Conservation (phyloP, 1,284 basidiomycete genomes). For the Rhodotorula sp. region DNA sequence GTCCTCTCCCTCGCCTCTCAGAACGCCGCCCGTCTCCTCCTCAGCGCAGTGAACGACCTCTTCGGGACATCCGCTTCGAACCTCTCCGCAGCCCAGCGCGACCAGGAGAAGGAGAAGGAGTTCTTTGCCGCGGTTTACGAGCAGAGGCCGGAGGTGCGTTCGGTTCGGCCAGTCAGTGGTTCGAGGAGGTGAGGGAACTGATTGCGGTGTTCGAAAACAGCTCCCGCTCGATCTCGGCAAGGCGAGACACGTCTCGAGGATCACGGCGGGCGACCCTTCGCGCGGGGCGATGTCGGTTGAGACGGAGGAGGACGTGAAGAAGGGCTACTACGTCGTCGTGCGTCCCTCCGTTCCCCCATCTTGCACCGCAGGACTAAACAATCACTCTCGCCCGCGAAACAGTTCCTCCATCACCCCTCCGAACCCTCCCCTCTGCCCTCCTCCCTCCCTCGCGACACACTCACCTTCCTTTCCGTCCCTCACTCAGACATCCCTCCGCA, state of each 20-base stretch:
- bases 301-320: slow-evolving; percentile 30
- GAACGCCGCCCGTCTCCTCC: slow-evolving; percentile 33
- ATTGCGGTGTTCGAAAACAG: neutral
- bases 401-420: slow-evolving; percentile 32
- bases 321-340: slow-evolving; percentile 22
- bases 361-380: neutral
- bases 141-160: slow-evolving; percentile 6
- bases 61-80: slow-evolving; percentile 5
- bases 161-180: accelerated
- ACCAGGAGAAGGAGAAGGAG: slow-evolving; percentile 36
- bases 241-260: slow-evolving; percentile 26
- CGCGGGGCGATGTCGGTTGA: slow-evolving; percentile 36
- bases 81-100: neutral
- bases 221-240: slow-evolving; percentile 13
- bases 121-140: slow-evolving; percentile 37
- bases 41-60: slow-evolving; percentile 25
- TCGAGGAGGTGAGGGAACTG: neutral
- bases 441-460: neutral
- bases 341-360: neutral
- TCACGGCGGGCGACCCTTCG: slow-evolving; percentile 36
- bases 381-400: neutral
- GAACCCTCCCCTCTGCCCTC: neutral
- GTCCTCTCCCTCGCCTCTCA: slow-evolving; percentile 27
- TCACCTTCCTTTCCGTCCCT: slow-evolving; percentile 16
- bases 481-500: slow-evolving; percentile 19